Evolutionary conservation across 2,329 filamentous ascomycete species (phyloP).

Genomic region (Daldinia sp.): DNA sequence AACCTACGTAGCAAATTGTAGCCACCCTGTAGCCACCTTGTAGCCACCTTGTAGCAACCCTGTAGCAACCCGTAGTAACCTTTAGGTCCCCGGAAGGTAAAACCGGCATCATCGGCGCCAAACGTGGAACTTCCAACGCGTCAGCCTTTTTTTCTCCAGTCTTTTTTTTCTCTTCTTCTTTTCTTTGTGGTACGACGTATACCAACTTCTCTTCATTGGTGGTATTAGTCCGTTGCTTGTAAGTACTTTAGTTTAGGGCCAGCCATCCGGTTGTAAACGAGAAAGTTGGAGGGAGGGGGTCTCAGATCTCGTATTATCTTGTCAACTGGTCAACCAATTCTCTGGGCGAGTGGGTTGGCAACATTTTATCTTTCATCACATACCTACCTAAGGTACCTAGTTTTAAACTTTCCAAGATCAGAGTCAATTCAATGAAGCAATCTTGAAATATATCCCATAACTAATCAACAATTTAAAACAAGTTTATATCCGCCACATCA

Average conservation of each 20-base stretch:
- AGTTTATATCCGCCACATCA: slow-evolving; percentile 16
- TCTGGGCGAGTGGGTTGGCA: neutral
- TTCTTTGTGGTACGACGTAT: slow-evolving; percentile 2
- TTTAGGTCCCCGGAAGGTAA: slow-evolving; percentile 11
- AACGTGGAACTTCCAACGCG: slow-evolving; percentile 41
- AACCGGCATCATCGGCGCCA: slow-evolving; percentile 26
- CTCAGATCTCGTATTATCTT: neutral
- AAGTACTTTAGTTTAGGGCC: neutral
- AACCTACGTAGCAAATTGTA: neutral
- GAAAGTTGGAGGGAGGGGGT: neutral
- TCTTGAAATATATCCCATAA: neutral
- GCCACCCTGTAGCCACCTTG: neutral
- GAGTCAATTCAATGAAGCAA: neutral
- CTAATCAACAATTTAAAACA: slow-evolving; percentile 5
- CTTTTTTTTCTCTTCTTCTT: slow-evolving; percentile 2
- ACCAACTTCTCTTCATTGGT: neutral
- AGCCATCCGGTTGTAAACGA: neutral
- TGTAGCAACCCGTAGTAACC: neutral
- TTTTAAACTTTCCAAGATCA: neutral
- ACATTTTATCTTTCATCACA: neutral
- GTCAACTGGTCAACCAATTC: neutral
- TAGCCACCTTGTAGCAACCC: neutral
- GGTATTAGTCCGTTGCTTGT: neutral
- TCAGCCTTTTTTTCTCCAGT: slow-evolving; percentile 36
- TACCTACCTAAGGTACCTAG: neutral